Percentiles rank a stretch among this genome's conserved stretches.
Conservation (phyloP, 2,329 filamentous ascomycete species). For the Paracorniculantispora psalliotae region DNA sequence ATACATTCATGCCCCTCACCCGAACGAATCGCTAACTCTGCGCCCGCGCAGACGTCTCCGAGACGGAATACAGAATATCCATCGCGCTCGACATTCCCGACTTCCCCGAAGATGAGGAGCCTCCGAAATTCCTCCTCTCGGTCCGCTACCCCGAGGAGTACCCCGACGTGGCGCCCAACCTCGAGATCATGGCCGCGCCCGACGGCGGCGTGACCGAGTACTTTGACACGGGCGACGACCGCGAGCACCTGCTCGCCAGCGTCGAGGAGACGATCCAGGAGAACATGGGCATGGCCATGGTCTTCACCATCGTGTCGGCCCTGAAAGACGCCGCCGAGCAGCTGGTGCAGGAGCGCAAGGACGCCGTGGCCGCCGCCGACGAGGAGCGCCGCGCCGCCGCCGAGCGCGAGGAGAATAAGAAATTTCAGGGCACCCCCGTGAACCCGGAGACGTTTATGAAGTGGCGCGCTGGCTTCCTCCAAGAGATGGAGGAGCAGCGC, state of each 20-base stretch:
- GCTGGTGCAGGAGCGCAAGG: conserved; percentile 69
- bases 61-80: conserved; percentile 81
- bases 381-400: conserved; percentile 54
- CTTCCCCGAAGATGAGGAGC: conserved; percentile 58
- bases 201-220: conserved; percentile 65
- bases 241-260: conserved; percentile 63
- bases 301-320: conserved; percentile 83
- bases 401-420: conserved; percentile 91
- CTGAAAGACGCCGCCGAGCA: conserved; percentile 89
- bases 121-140: conserved; percentile 71
- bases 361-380: conserved; percentile 43
- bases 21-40: neutral
- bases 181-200: conserved; percentile 72
- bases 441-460: conserved; percentile 78
- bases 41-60: conserved; percentile 69
- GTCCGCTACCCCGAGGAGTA: conserved; percentile 88
- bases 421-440: conserved; percentile 88
- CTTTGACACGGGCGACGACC: conserved; percentile 78
- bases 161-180: conserved; percentile 77
- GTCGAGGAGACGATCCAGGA: conserved; percentile 77
- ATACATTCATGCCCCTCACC: neutral
- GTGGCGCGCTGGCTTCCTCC: conserved; percentile 74
- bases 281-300: conserved; percentile 94
- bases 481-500: conserved; percentile 74
- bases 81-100: conserved; percentile 75